Conservation (phyloP, 345 rosid species). For the Zanthoxylum bungeanum region DNA sequence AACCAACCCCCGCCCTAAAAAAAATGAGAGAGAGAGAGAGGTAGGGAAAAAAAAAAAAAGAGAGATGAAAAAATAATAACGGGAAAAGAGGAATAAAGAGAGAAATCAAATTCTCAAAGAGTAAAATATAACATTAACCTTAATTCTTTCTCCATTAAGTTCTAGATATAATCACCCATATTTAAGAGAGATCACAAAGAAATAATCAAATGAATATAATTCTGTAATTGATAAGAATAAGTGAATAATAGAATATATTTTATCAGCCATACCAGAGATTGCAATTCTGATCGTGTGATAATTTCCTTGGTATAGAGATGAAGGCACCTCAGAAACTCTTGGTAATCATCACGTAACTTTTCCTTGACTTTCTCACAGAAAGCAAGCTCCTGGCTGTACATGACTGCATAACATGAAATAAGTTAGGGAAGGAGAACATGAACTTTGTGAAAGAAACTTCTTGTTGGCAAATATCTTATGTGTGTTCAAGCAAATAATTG, state of each 20-base stretch:
- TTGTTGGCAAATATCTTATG: background rate
- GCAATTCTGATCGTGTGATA: constrained; percentile 72
- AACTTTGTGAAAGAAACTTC: background rate
- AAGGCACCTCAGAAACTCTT: constrained; percentile 83
- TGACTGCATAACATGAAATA: constrained; percentile 42
- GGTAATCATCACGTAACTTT: constrained; percentile 65
- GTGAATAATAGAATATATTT: constrained; percentile 6
- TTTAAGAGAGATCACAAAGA: constrained; percentile 1
- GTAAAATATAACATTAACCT: background rate
- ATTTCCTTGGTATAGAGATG: constrained; percentile 79
- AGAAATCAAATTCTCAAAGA: no score
- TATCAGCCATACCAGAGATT: constrained; percentile 65
- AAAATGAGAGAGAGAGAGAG: no score
- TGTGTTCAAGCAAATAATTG: background rate
- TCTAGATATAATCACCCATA: background rate
- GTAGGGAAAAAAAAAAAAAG: no score
- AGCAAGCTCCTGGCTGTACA: constrained; percentile 63
- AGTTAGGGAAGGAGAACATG: constrained; percentile 3
- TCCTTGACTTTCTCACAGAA: constrained; percentile 86
- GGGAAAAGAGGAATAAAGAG: no score
- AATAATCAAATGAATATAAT: background rate
- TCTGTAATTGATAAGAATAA: background rate
- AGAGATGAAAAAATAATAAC: no score
- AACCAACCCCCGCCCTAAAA: no score
- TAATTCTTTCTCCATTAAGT: background rate